These are phyloP conservation scores for Pisolithus sp. DNA, from an alignment of 768 basidiomycete species.

Conservation along the genomic window DNA sequence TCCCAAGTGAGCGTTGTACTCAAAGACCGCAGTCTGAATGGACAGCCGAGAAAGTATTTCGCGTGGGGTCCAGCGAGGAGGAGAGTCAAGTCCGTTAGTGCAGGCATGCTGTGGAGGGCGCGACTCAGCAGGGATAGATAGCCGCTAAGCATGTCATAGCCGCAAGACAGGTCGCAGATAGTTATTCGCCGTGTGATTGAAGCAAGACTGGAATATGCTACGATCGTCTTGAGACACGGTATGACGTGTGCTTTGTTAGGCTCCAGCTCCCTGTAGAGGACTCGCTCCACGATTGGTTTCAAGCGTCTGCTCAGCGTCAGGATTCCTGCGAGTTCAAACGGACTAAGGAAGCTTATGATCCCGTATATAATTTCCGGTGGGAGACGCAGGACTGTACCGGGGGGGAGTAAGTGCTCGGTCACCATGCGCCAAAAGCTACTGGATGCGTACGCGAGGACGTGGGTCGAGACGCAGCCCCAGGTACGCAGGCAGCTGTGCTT, in stretches of 20 bases:
- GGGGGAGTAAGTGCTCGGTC: background rate
- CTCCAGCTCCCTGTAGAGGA: conserved; percentile 6
- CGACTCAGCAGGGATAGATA: conserved; percentile 11
- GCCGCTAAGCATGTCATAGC: background rate
- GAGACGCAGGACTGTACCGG: background rate
- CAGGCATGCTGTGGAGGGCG: conserved; percentile 17
- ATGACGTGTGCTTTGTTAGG: conserved; percentile 1
- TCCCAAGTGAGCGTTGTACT: conserved; percentile 21
- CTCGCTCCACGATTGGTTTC: conserved; percentile 3
- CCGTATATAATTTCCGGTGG: conserved; percentile 8
- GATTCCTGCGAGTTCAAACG: conserved; percentile 2
- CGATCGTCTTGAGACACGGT: conserved; percentile 8
- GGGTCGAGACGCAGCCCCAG: background rate
- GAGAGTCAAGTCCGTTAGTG: conserved; percentile 20
- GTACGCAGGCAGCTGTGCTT: background rate
- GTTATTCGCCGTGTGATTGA: conserved; percentile 4
- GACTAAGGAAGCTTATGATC: conserved; percentile 3
- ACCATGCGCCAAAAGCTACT: background rate
- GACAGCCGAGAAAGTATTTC: conserved; percentile 14
- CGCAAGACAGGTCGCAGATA: conserved; percentile 3
- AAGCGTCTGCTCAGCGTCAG: conserved; percentile 1
- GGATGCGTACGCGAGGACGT: background rate
- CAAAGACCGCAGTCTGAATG: conserved; percentile 20
- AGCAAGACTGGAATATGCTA: conserved; percentile 5
- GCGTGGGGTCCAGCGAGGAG: conserved; percentile 17